Conservation (phyloP, 2,329 filamentous ascomycete species). For the Lomentospora prolificans region DNA sequence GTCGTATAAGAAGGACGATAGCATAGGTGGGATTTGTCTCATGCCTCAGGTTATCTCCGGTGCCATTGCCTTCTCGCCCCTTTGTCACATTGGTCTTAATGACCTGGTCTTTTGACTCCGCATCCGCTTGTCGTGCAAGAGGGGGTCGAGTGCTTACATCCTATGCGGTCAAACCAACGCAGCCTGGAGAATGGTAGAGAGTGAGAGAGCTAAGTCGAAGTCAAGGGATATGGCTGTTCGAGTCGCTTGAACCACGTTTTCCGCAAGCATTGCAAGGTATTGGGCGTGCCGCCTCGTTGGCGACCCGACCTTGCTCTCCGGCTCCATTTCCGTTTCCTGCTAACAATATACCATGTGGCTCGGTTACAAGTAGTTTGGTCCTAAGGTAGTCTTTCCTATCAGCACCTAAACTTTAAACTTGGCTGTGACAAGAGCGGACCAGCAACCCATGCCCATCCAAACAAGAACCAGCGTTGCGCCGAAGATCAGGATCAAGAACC, state of each 20-base stretch:
- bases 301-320: background rate
- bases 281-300: background rate
- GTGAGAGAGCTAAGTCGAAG: too few relatives aligned
- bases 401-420: conserved; percentile 2
- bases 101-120: too few relatives aligned
- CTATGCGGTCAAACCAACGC: too few relatives aligned
- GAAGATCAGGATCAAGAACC: background rate
- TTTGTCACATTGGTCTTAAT: too few relatives aligned
- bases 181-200: background rate
- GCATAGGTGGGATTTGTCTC: background rate
- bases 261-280: background rate
- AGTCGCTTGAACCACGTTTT: too few relatives aligned
- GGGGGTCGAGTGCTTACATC: too few relatives aligned
- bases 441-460: background rate
- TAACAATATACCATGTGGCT: background rate
- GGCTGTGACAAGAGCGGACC: background rate
- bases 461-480: background rate
- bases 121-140: too few relatives aligned
- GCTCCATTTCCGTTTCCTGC: background rate
- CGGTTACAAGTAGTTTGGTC: background rate
- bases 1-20: too few relatives aligned
- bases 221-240: too few relatives aligned
- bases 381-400: background rate
- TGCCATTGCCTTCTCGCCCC: too few relatives aligned
- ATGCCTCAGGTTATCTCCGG: too few relatives aligned